phyloP scores from a whole-genome alignment of 169 alveolate genomes.

The Miamiensis avidus region DNA sequence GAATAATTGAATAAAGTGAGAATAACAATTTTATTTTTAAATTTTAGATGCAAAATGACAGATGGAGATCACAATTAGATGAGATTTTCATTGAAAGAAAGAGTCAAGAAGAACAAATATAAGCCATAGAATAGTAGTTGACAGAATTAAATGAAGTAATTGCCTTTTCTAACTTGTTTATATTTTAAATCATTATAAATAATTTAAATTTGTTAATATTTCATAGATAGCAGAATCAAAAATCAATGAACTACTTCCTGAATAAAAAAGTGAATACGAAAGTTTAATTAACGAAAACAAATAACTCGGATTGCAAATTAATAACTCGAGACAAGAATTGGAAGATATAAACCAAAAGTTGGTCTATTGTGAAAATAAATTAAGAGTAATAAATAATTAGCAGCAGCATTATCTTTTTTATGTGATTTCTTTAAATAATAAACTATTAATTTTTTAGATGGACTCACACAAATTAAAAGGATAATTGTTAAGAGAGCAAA shows the following conservation, averaged over 20 bases:
- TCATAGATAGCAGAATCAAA: conserved; percentile 61
- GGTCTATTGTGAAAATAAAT: conserved; percentile 62
- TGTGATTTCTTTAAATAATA: neutral
- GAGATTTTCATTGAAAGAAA: conserved; percentile 87
- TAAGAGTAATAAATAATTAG: conserved; percentile 26
- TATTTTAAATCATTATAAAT: too few relatives aligned
- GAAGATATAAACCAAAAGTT: conserved; percentile 69
- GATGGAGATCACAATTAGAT: conserved; percentile 80
- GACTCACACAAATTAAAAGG: conserved; percentile 81
- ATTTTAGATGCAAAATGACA: conserved; percentile 70
- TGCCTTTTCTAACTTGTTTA: neutral
- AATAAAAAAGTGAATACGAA: conserved; percentile 76
- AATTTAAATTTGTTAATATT: neutral
- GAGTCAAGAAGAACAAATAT: conserved; percentile 80
- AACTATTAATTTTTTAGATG: neutral
- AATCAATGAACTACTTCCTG: conserved; percentile 86
- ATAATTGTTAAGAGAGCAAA: conserved; percentile 74
- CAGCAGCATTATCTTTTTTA: too few relatives aligned
- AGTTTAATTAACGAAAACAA: conserved; percentile 74
- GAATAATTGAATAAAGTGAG: too few relatives aligned
- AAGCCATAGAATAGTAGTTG: conserved; percentile 62
- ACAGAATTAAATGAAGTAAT: conserved; percentile 55
- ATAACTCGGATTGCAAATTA: conserved; percentile 56
- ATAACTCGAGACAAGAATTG: conserved; percentile 57
- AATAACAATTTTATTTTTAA: neutral